These are phyloP conservation scores for Capronia coronata DNA, from an alignment of 2,329 filamentous ascomycete genomes.

Conservation along the genomic window DNA sequence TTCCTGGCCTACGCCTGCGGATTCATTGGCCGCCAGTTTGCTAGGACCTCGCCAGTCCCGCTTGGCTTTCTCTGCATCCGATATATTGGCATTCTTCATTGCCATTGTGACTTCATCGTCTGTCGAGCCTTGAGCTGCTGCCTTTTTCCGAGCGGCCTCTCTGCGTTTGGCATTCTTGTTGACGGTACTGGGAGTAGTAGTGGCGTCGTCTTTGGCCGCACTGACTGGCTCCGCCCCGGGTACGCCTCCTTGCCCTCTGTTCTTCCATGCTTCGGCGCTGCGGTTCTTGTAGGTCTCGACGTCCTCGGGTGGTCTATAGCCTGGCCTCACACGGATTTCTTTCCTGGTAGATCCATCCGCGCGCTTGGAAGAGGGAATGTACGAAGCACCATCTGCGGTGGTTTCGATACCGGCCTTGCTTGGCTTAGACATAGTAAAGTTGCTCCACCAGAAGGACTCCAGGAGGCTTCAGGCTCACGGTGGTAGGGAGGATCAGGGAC, in stretches of 20 bases:
- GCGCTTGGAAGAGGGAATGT: conserved; percentile 81
- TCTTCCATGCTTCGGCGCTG: conserved; percentile 77
- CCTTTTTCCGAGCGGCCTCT: conserved; percentile 54
- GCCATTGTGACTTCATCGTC: conserved; percentile 34
- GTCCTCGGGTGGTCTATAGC: conserved; percentile 90
- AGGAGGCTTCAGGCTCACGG: background rate
- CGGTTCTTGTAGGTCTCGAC: conserved; percentile 94
- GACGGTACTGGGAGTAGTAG: too few relatives aligned
- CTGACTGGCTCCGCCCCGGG: conserved; percentile 62
- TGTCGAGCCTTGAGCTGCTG: conserved; percentile 42
- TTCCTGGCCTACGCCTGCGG: conserved; percentile 47
- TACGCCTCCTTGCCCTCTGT: conserved; percentile 61
- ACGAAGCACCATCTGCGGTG: conserved; percentile 72
- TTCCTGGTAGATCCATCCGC: conserved; percentile 86
- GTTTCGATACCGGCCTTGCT: conserved; percentile 64
- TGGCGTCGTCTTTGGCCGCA: conserved; percentile 44
- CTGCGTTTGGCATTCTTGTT: conserved; percentile 83
- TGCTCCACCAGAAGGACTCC: background rate
- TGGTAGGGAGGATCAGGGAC: background rate
- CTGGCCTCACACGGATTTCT: conserved; percentile 88
- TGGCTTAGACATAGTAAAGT: conserved; percentile 11
- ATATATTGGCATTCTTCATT: conserved; percentile 18
- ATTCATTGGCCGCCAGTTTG: conserved; percentile 28
- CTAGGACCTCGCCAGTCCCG: conserved; percentile 28
- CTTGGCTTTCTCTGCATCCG: conserved; percentile 26